These are phyloP conservation scores for Candida germanica DNA, from an alignment of 805 yeast genomes.

Conservation along the genomic window DNA sequence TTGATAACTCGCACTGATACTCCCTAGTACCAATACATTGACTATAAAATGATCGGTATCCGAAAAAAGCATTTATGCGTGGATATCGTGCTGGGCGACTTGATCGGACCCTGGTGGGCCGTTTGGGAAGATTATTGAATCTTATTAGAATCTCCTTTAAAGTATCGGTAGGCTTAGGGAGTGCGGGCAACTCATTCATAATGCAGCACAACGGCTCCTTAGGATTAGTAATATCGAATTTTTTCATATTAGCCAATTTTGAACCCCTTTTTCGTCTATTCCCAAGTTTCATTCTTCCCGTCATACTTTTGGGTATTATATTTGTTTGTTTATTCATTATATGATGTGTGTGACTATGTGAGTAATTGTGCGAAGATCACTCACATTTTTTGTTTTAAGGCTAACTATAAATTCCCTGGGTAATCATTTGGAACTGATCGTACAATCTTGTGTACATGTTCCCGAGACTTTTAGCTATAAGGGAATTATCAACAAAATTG, in stretches of 20 bases:
- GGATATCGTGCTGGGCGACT: too few relatives aligned
- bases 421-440: conserved; percentile 90
- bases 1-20: conserved; percentile 23
- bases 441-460: conserved; percentile 88
- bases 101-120: conserved; percentile 15
- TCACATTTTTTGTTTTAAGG: conserved; percentile 33
- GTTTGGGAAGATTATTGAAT: conserved; percentile 4
- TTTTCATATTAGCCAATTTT: too few relatives aligned
- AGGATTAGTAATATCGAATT: too few relatives aligned
- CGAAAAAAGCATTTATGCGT: conserved; percentile 32
- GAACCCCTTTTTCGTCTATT: too few relatives aligned
- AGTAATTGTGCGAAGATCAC: conserved; percentile 50
- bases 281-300: too few relatives aligned
- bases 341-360: conserved; percentile 16
- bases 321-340: too few relatives aligned
- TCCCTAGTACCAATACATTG: conserved; percentile 17
- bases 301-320: too few relatives aligned
- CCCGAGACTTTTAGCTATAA: conserved; percentile 80
- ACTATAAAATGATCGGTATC: conserved; percentile 28
- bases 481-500: conserved; percentile 67
- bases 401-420: conserved; percentile 80
- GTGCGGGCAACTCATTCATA: conserved; percentile 8
- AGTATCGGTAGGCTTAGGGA: conserved; percentile 7
- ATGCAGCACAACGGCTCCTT: too few relatives aligned
- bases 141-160: conserved; percentile 6